phyloP scores from a whole-genome alignment of 1,284 basidiomycete species.

The Rhodotorula sp. region DNA sequence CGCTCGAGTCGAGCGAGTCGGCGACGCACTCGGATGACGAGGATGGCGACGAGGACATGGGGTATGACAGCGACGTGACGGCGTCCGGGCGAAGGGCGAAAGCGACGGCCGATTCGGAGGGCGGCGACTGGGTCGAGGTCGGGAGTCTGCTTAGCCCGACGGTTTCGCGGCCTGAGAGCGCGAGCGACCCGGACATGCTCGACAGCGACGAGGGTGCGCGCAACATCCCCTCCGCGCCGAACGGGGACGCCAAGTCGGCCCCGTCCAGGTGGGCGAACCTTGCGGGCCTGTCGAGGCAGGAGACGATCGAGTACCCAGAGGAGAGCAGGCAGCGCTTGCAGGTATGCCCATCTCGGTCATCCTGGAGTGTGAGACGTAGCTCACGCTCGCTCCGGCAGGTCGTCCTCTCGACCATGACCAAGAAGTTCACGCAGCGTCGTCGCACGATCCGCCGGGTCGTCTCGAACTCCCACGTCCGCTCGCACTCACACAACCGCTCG shows the following conservation, averaged over 20 bases:
- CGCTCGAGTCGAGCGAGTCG: not conserved
- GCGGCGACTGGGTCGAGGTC: slow-evolving; percentile 53
- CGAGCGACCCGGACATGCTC: slow-evolving; percentile 18
- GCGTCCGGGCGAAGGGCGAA: slow-evolving; percentile 23
- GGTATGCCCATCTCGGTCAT: slow-evolving; percentile 1
- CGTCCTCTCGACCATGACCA: slow-evolving; percentile 55
- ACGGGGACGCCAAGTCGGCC: slow-evolving; percentile 4
- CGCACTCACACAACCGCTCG: not conserved
- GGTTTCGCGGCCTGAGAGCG: not conserved
- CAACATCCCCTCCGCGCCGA: slow-evolving; percentile 26
- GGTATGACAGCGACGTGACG: not conserved
- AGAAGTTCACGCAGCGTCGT: slow-evolving; percentile 54
- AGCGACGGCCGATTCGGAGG: too few species aligned
- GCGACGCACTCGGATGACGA: not conserved
- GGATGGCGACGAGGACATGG: slow-evolving; percentile 5
- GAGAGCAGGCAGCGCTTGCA: slow-evolving; percentile 49
- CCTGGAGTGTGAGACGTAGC: too few species aligned
- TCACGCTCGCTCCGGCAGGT: slow-evolving; percentile 43
- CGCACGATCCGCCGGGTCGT: slow-evolving; percentile 50
- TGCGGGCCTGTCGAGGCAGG: slow-evolving; percentile 41
- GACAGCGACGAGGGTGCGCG: slow-evolving; percentile 13
- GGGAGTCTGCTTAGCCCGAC: slow-evolving; percentile 40
- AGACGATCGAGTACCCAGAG: slow-evolving; percentile 48
- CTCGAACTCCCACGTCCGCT: not conserved
- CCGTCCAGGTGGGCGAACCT: slow-evolving; percentile 3